A percentile compares a stretch with the other conserved stretches of the same genome.
phyloP scores from a whole-genome alignment of 495 filamentous ascomycete genomes.

The Hypoxylon lienhwacheense region DNA sequence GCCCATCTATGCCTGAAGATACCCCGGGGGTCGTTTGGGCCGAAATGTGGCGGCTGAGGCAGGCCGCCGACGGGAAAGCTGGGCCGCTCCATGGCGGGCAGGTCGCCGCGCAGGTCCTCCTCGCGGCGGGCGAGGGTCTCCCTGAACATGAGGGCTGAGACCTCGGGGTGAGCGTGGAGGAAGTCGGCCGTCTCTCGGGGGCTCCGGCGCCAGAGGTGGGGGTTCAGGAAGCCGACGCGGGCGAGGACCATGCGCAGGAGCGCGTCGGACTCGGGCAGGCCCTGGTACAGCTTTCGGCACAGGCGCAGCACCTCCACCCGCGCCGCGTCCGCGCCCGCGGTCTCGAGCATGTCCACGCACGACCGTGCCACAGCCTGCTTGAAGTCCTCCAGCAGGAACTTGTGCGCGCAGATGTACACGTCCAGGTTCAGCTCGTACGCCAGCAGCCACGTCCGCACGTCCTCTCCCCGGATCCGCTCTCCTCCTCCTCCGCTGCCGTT shows the following conservation, averaged over 20 bases:
- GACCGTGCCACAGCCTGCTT: slow-evolving; percentile 43
- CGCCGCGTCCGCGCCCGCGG: slow-evolving; percentile 47
- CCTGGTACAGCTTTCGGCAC: slow-evolving; percentile 46
- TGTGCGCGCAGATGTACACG: slow-evolving; percentile 51
- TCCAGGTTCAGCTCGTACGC: slow-evolving; percentile 48
- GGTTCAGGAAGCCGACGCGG: slow-evolving; percentile 48
- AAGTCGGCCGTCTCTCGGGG: slow-evolving; percentile 43
- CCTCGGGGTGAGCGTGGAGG: slow-evolving; percentile 43
- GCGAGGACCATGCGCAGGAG: slow-evolving; percentile 51
- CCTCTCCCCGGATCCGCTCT: slow-evolving; percentile 44
- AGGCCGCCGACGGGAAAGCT: neutral
- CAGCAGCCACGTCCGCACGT: slow-evolving; percentile 51
- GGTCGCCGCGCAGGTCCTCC: slow-evolving; percentile 39
- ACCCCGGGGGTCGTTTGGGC: too few species aligned
- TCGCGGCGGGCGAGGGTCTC: slow-evolving; percentile 49
- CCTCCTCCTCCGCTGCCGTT: slow-evolving; percentile 1
- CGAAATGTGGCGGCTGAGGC: too few species aligned
- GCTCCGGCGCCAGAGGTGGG: slow-evolving; percentile 38
- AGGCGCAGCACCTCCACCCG: slow-evolving; percentile 42
- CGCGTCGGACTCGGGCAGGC: slow-evolving; percentile 42
- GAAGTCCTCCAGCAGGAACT: slow-evolving; percentile 49
- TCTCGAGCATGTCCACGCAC: slow-evolving; percentile 51
- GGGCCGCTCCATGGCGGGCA: slow-evolving; percentile 49
- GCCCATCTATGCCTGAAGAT: too few species aligned
- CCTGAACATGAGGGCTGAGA: slow-evolving; percentile 43